Evolutionary conservation across 495 filamentous ascomycete genomes (phyloP), one percentile per base, ranked within the genome.

Genomic region (Aspergillus heteromorphus): DNA sequence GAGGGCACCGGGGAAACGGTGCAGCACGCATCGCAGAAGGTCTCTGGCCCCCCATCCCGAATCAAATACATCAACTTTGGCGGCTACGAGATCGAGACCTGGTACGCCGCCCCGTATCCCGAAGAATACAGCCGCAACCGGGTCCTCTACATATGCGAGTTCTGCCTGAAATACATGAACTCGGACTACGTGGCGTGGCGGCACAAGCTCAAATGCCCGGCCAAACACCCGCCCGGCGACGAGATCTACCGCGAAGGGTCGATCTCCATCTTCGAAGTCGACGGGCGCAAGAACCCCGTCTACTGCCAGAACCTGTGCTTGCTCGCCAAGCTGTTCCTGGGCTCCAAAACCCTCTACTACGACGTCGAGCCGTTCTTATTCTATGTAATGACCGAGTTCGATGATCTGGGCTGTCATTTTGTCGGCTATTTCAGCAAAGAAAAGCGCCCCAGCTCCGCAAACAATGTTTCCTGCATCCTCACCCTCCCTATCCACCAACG

Each of bases 371-470:
- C 93, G 0, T 98, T 98, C 65, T 73, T 98, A 16, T 98, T 98
- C 76, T 98, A 98, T 70, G 91, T 98, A 43, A 92, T 98, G 79
- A 96, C 91, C 48, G 93, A 97, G 66, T 92, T 86, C 60, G 91
- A 98, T 61, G 89, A 96, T 30, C 72, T 87, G 31, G 93, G 93
- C 17, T 97, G 91, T 64, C 93, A 97, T 68, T 97, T 98, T 63
- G 95, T 98, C 40, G 93, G 93, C 16, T 98, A 98, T 66, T 98
- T 98, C 64, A 97, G 95, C 51, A 98, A 98, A 73, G 93, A 98
- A 67, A 98, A 98, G 72, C 83, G 93, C n/a, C 88, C 87, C 4
- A 92, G 88, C 66, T 92, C 88, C 41, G 87, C 88, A 56, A 96
- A 97, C 65, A 98, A 98, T 59, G 93, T 98, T 18, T 96, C 91